Evolutionary conservation across 2,329 filamentous ascomycete species (phyloP), one percentile per base, ranked within the genome.

Genomic region (Aspergillus japonicus): DNA sequence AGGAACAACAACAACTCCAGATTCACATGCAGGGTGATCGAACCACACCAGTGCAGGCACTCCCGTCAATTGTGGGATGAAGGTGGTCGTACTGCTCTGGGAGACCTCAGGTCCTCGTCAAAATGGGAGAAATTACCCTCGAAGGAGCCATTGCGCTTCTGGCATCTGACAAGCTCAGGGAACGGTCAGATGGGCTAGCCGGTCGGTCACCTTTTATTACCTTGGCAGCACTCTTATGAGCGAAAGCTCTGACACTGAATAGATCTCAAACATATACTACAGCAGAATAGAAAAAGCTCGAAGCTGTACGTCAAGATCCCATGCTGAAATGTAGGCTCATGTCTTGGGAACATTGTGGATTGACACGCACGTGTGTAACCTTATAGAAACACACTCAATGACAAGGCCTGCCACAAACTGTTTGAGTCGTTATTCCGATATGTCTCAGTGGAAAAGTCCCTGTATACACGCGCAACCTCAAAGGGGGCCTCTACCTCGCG

Each of bases 391-490:
- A 69, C 71, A 5, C 79, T 96, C 35, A 84, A 83, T 50, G 91
- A 96, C 71, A 90, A 89, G 71, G 84, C 85, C n/a, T 96, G 90
- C 66, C 89, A 95, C 70, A 84, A 85, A 60, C 87, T 97, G 48
- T 91, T 91, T 67, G 92, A 97, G 69, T 84, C 86, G 1, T 79
- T 98, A 2, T 96, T 97, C 70, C 83, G 84, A 56, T 87, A 87
- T 64, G 82, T 88, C 83, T 70, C 84, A 84, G 75, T 82, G 14
- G 92, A 96, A 66, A 92, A 91, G 71, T 80, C 86, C 10, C 72
- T 76, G 19, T 89, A 85, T 64, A 82, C 85, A 58, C 83, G 83
- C 57, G 81, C 82, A 56, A 81, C 77, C 12, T 77, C 81, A 26
- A 82, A 80, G 62, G 82, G 78, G 58, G 77, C 77, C 54, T 77